phyloP scores from a whole-genome alignment of 2,329 filamentous ascomycete species.

The Chaetomiaceae sp. region DNA sequence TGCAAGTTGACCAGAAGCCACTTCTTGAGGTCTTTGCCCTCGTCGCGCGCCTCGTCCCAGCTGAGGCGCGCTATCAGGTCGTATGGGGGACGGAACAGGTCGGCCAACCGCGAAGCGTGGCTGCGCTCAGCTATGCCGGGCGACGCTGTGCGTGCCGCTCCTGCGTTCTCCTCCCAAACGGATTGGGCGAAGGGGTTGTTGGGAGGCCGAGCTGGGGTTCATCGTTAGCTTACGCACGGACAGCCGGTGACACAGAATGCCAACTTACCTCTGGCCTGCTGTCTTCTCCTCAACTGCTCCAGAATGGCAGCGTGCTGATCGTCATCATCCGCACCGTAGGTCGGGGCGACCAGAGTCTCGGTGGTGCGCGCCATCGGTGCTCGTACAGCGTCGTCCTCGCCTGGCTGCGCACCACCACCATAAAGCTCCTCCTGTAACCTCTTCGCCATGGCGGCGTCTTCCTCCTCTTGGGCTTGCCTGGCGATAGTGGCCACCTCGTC shows the following conservation, averaged over 20 bases:
- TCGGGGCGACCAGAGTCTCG: slow-evolving; percentile 80
- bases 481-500: slow-evolving; percentile 36
- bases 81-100: slow-evolving; percentile 88
- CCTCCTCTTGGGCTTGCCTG: slow-evolving; percentile 59
- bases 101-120: slow-evolving; percentile 74
- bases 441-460: slow-evolving; percentile 90
- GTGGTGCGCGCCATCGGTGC: slow-evolving; percentile 88
- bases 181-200: slow-evolving; percentile 36
- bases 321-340: slow-evolving; percentile 42
- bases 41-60: slow-evolving; percentile 79
- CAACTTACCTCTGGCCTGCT: slow-evolving; percentile 18
- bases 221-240: background rate
- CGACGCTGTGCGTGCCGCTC: slow-evolving; percentile 17
- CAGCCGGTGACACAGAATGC: background rate
- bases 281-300: slow-evolving; percentile 54
- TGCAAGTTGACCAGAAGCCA: slow-evolving; percentile 97
- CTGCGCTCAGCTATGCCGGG: slow-evolving; percentile 49
- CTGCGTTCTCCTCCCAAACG: slow-evolving; percentile 32
- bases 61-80: slow-evolving; percentile 73
- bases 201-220: slow-evolving; percentile 9
- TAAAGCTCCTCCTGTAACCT: slow-evolving; percentile 91
- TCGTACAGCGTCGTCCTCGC: slow-evolving; percentile 59
- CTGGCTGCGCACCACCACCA: slow-evolving; percentile 33
- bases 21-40: slow-evolving; percentile 82
- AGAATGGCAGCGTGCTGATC: slow-evolving; percentile 51